Percentiles rank a stretch among this genome's conserved stretches.
Conservation (phyloP, 2,329 filamentous ascomycete genomes). For the Alternaria ethzedia region DNA sequence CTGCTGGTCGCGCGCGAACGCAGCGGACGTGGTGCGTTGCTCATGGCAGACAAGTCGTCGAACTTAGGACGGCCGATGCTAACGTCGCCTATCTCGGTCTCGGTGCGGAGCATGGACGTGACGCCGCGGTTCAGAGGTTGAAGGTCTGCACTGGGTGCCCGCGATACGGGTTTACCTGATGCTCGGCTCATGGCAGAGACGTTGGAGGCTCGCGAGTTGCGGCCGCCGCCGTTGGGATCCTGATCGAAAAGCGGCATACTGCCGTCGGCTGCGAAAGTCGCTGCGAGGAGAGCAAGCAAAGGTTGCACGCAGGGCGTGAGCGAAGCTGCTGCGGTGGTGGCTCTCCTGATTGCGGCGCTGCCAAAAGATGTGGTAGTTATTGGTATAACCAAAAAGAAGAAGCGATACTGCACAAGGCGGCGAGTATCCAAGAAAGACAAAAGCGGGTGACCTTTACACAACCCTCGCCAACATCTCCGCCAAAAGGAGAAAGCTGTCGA, state of each 20-base stretch:
- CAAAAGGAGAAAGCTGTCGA: conserved; percentile 25
- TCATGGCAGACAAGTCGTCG: conserved; percentile 46
- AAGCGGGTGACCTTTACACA: conserved; percentile 21
- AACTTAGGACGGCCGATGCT: conserved; percentile 37
- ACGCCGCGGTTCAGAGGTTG: conserved; percentile 48
- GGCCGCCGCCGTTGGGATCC: conserved; percentile 55
- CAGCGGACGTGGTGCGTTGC: conserved; percentile 44
- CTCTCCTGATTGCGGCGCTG: conserved; percentile 11
- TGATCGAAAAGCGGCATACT: conserved; percentile 54
- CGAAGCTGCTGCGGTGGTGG: not conserved
- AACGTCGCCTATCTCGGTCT: conserved; percentile 57
- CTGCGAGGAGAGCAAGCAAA: not conserved
- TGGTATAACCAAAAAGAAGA: conserved; percentile 25
- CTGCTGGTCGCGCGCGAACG: conserved; percentile 45
- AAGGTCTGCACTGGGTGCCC: conserved; percentile 37
- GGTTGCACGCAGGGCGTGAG: not conserved
- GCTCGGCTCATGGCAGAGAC: conserved; percentile 49
- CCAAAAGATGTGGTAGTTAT: conserved; percentile 25
- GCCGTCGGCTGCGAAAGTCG: conserved; percentile 1
- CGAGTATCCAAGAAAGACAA: conserved; percentile 27
- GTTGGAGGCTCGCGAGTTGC: conserved; percentile 56
- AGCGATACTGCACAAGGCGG: conserved; percentile 22
- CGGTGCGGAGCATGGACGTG: conserved; percentile 58
- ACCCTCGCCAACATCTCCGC: conserved; percentile 16
- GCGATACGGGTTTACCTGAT: conserved; percentile 35